These are phyloP conservation scores for Entonaema liquescens DNA, from an alignment of 495 filamentous ascomycete genomes.

Conservation along the genomic window DNA sequence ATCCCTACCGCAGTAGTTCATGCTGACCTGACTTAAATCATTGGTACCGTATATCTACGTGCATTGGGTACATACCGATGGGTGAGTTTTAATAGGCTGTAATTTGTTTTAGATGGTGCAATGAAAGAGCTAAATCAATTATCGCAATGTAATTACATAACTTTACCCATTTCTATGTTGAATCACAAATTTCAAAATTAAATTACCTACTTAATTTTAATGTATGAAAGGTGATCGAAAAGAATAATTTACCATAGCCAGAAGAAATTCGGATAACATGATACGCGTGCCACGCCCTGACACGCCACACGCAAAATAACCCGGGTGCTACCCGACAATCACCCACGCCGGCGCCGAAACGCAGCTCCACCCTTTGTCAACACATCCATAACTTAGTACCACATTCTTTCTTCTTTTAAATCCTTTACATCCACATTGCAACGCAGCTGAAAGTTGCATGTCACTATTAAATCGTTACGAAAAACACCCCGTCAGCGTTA, in stretches of 20 bases:
- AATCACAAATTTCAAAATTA: not conserved
- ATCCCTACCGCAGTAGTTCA: constrained; percentile 1
- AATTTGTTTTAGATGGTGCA: not conserved
- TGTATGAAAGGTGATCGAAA: no score
- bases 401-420: not conserved
- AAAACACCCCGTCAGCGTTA: not conserved
- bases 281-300: not conserved
- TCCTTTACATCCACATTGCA: not conserved
- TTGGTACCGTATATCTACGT: no score
- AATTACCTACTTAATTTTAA: not conserved
- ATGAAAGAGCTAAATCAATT: no score
- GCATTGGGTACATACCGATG: not conserved
- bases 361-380: not conserved
- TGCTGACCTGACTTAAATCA: not conserved
- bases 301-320: not conserved
- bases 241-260: not conserved
- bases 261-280: not conserved
- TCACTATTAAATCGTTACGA: not conserved
- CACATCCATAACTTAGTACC: not conserved
- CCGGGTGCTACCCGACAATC: not conserved
- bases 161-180: not conserved
- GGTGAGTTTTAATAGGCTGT: not conserved
- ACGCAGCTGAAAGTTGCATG: not conserved
- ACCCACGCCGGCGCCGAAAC: not conserved
- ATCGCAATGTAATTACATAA: no score